Evolutionary conservation across 805 yeast genomes (phyloP).

Genomic region (Candida oleophila): DNA sequence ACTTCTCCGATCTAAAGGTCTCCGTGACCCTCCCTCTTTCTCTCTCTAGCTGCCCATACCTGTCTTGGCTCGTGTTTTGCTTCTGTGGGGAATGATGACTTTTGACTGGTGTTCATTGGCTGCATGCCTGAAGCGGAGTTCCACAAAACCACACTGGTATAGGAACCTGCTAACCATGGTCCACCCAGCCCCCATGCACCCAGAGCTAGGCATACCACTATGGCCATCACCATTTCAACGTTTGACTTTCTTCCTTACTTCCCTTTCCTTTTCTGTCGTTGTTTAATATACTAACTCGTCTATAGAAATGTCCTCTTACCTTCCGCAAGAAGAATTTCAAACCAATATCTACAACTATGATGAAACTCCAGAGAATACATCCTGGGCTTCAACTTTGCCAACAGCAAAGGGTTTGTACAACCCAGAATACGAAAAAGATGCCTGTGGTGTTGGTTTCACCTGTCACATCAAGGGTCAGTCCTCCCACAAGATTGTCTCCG

Average conservation of each 20-base stretch:
- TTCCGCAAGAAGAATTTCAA: conserved; percentile 37
- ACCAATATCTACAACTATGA: conserved; percentile 61
- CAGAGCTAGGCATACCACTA: background rate
- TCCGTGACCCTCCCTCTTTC: too few species aligned
- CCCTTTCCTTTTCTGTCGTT: background rate
- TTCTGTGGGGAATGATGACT: background rate
- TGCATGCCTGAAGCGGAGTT: background rate
- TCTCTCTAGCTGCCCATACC: background rate
- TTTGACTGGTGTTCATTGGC: background rate
- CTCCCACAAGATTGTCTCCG: conserved; percentile 90
- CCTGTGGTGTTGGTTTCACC: conserved; percentile 98
- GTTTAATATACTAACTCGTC: background rate
- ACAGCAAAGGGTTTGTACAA: conserved; percentile 85
- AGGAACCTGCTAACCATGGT: background rate
- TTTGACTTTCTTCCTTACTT: background rate
- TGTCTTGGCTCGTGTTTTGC: too few species aligned
- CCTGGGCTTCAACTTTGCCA: conserved; percentile 93
- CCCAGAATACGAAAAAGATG: conserved; percentile 92
- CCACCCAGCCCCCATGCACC: background rate
- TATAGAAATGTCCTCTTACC: conserved; percentile 30
- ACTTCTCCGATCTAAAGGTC: too few species aligned
- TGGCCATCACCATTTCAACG: too few species aligned
- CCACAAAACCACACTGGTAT: background rate
- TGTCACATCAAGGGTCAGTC: conserved; percentile 87
- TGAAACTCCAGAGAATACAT: conserved; percentile 71